Conservation (phyloP, 768 basidiomycete species). For the Leccinum subgranulosum region DNA sequence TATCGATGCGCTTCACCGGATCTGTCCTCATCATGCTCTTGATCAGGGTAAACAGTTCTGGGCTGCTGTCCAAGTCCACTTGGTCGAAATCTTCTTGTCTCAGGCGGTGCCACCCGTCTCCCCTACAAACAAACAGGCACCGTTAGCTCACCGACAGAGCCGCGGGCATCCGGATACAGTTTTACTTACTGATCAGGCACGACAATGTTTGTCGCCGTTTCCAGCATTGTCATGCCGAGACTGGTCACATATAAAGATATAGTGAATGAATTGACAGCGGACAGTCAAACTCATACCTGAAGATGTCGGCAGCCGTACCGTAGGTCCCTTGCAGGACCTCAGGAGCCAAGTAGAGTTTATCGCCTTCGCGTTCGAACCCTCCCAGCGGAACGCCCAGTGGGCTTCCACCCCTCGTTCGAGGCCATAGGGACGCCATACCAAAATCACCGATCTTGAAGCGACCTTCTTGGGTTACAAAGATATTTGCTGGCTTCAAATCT, state of each 20-base stretch:
- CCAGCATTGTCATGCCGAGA: conserved; percentile 93
- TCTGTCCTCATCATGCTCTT: conserved; percentile 75
- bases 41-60: conserved; percentile 65
- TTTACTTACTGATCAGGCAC: conserved; percentile 90
- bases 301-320: conserved; percentile 93
- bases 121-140: conserved; percentile 49
- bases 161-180: neutral
- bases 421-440: conserved; percentile 97
- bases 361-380: conserved; percentile 93
- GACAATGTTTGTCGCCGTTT: conserved; percentile 92
- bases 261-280: neutral
- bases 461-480: conserved; percentile 85
- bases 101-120: conserved; percentile 90
- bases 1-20: conserved; percentile 54
- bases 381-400: conserved; percentile 36
- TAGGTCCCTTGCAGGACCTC: conserved; percentile 92
- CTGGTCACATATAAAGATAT: conserved; percentile 40
- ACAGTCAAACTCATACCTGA: conserved; percentile 65
- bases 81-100: conserved; percentile 90
- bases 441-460: conserved; percentile 97
- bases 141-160: conserved; percentile 13
- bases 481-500: conserved; percentile 96
- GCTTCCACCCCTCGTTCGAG: conserved; percentile 45
- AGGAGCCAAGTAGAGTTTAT: conserved; percentile 94
- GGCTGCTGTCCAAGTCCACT: conserved; percentile 65